Percentiles rank a stretch among this genome's conserved stretches.
These are phyloP conservation scores for Lenwebbia sp. DNA, from an alignment of 345 rosid species.

Conservation along the genomic window DNA sequence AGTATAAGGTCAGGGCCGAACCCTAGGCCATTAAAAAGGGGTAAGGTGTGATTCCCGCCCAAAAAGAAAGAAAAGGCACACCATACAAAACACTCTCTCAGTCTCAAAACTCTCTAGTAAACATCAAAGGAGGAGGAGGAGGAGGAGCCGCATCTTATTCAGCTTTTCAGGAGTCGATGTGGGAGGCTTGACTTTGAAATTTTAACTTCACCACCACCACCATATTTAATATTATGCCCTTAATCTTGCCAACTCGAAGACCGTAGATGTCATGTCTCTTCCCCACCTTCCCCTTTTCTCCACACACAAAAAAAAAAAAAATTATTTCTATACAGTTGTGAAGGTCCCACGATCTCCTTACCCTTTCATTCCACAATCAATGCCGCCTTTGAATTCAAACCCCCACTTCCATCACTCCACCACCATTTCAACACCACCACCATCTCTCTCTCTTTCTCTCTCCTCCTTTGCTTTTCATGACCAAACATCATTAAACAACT, in stretches of 20 bases:
- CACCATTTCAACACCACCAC: conserved; percentile 1
- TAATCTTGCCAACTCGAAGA: neutral
- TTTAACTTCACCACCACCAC: neutral
- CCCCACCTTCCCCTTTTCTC: neutral
- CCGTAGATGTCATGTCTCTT: neutral
- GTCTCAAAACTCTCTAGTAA: neutral
- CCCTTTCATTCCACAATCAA: conserved; percentile 20
- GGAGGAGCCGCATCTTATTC: neutral
- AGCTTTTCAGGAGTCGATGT: neutral
- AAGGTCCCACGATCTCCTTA: conserved; percentile 26
- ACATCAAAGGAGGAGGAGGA: neutral
- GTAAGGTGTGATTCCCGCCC: conserved; percentile 33
- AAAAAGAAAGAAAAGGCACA: conserved; percentile 20
- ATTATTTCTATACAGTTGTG: neutral
- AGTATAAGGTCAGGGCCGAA: conserved; percentile 1
- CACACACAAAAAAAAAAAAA: neutral
- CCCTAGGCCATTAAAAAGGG: conserved; percentile 11
- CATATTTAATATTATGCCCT: neutral
- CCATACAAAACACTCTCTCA: conserved; percentile 12
- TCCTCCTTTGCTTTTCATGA: conserved; percentile 10
- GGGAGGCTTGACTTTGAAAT: neutral
- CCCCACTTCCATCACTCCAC: conserved; percentile 16
- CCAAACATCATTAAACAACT: neutral
- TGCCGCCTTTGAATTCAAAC: conserved; percentile 32
- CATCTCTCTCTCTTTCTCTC: neutral